Percentiles rank a stretch among this genome's conserved stretches.
phyloP scores from a whole-genome alignment of 352 stramenopile genomes.

The Phytophthora brassicae region DNA sequence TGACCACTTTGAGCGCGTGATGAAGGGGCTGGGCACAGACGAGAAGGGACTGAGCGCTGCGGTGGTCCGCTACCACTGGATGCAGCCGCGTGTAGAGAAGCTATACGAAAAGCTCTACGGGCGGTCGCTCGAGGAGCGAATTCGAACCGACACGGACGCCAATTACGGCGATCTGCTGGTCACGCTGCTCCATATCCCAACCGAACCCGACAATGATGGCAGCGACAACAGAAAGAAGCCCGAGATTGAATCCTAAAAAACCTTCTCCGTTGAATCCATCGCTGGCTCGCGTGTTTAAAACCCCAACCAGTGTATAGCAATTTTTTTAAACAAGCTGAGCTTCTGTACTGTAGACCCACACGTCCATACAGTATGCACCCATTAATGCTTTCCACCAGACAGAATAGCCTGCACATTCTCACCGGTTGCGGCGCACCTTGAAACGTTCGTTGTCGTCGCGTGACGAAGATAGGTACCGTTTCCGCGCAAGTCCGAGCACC shows the following conservation, averaged over 20 bases:
- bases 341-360: slow-evolving; percentile 24
- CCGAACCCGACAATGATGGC: not conserved
- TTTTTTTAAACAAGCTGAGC: slow-evolving; percentile 6
- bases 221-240: slow-evolving; percentile 1
- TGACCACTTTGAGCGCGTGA: slow-evolving; percentile 58
- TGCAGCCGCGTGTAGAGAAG: slow-evolving; percentile 37
- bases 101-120: slow-evolving; percentile 51
- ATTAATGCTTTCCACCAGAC: no score
- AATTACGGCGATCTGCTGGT: slow-evolving; percentile 59
- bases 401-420: no score
- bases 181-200: slow-evolving; percentile 46
- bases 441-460: no score
- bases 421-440: no score
- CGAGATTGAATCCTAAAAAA: slow-evolving; percentile 8
- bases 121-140: slow-evolving; percentile 49
- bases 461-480: no score
- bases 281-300: not conserved
- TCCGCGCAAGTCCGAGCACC: no score
- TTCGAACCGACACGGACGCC: slow-evolving; percentile 54
- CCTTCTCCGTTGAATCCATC: no score
- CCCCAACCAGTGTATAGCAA: no score
- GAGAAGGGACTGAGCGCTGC: slow-evolving; percentile 56
- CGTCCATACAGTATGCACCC: no score
- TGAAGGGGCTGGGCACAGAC: slow-evolving; percentile 61
- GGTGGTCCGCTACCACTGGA: slow-evolving; percentile 57